These are phyloP conservation scores for Pythium folliculosum DNA, from an alignment of 352 stramenopile genomes.

Conservation along the genomic window DNA sequence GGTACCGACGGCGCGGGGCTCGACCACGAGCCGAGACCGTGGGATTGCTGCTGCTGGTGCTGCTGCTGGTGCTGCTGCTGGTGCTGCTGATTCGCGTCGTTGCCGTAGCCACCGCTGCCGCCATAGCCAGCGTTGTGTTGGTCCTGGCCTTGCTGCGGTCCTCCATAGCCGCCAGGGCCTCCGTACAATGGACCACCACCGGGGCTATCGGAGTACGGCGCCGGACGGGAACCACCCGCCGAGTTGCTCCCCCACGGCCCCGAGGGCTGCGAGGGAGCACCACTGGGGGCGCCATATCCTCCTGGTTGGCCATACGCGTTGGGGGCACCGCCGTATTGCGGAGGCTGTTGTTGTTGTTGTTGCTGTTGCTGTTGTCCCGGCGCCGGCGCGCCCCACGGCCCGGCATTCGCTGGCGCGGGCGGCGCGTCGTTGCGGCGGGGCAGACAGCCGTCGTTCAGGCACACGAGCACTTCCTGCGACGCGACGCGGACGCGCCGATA, in stretches of 20 bases:
- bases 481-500: constrained; percentile 84
- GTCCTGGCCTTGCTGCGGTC: constrained; percentile 32
- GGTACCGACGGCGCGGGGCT: constrained; percentile 30
- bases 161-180: constrained; percentile 27
- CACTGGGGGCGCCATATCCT: constrained; percentile 14
- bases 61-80: constrained; percentile 14
- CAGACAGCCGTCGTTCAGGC: constrained; percentile 70
- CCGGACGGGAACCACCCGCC: constrained; percentile 33
- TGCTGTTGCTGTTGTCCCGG: constrained; percentile 18
- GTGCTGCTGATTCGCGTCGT: constrained; percentile 24
- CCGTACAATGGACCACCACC: constrained; percentile 26
- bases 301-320: constrained; percentile 25
- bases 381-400: constrained; percentile 9
- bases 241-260: constrained; percentile 46
- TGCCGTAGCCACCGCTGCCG: constrained; percentile 29
- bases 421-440: constrained; percentile 47
- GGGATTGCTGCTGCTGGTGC: not conserved
- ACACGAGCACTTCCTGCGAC: constrained; percentile 78
- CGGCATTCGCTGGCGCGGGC: constrained; percentile 23
- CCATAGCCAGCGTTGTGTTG: constrained; percentile 31
- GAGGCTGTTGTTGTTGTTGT: constrained; percentile 17
- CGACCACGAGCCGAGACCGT: constrained; percentile 62
- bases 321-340: constrained; percentile 6
- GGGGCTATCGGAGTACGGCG: constrained; percentile 64
- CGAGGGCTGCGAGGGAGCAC: constrained; percentile 1